Conservation (phyloP, 2,329 filamentous ascomycete genomes). For the Trichocomaceae sp. region DNA sequence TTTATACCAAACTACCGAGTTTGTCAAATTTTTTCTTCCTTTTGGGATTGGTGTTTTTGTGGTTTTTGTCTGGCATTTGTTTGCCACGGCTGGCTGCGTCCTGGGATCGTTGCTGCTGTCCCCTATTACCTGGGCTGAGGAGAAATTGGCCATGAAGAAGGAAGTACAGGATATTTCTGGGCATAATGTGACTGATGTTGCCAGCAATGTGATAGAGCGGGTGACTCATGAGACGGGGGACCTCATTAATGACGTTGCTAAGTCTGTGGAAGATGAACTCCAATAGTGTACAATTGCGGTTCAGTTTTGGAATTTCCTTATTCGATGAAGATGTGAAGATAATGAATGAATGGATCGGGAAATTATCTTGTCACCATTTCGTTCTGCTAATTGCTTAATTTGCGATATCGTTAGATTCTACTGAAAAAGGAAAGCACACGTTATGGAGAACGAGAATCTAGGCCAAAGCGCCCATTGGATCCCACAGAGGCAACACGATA, state of each 20-base stretch:
- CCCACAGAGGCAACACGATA: conserved; percentile 67
- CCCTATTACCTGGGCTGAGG: conserved; percentile 47
- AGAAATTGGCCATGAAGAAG: conserved; percentile 22
- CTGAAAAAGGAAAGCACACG: neutral
- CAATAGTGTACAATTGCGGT: neutral
- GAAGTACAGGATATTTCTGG: neutral
- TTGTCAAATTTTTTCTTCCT: conserved; percentile 64
- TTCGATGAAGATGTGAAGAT: neutral
- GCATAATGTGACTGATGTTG: conserved; percentile 9
- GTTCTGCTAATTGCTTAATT: neutral
- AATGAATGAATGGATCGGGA: neutral
- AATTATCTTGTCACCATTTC: neutral
- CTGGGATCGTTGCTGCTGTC: conserved; percentile 48
- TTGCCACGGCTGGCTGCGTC: conserved; percentile 59
- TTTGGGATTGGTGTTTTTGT: conserved; percentile 51
- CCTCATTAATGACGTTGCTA: neutral
- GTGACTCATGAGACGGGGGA: neutral
- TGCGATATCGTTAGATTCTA: neutral
- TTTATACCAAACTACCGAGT: conserved; percentile 70
- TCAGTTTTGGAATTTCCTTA: neutral
- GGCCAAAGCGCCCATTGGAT: conserved; percentile 70
- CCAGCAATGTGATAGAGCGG: neutral
- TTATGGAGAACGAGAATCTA: conserved; percentile 23
- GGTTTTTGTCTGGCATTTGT: conserved; percentile 57
- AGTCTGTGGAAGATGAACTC: neutral